Base-by-base conservation (phyloP, 2,329 filamentous ascomycete species). In the Chalaropsis thielavioides region DNA sequence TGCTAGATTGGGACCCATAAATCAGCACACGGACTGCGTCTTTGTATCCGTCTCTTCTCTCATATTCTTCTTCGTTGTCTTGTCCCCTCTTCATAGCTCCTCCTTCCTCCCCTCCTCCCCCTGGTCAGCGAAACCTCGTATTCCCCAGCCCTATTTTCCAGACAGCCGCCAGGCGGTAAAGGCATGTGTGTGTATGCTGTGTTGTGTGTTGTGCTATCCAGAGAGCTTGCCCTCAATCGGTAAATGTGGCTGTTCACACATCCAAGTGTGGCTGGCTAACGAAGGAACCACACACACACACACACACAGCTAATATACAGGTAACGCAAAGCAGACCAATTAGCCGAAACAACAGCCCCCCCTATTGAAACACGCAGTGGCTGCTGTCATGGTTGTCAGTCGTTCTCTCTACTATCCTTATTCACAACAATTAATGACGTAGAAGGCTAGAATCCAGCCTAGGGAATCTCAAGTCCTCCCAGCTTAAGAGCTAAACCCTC, bases 71-170 rank as follows among this genome's bases (percentile, higher is more conserved):
- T 40, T 38, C 19, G 40, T 44, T 58, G 5, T n/a, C 19, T 59
- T 13, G n/a, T 41, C 19, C 22, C 56, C 49, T 31, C 49, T 24
- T 56, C 62, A 51, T 58, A 43, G 15, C 27, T 15, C 35, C 62
- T 40, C 49, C 46, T 54, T 44, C 35, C 27, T 15, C 35, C 62
- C 24, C 49, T 31, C 40, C 61, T n/a, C 41, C 58, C 63, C 63
- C 63, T 22, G 31, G 56, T 64, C 63, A 64, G 11, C 56, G 6
- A 64, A 64, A 64, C 24, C 63, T 64, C 63, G 63, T 64, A 64
- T 64, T 64, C 62, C 56, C 63, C 63, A 64, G 63, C 63, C 63
- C 63, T 61, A 56, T 64, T 61, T 64, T 46, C 35, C 56, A 64
- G 19, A 61, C 56, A 60, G 38, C 56, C 27, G 31, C 31, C 38